Evolutionary conservation across 2,329 filamentous ascomycete species (phyloP).

Genomic region (Helotiales sp.): DNA sequence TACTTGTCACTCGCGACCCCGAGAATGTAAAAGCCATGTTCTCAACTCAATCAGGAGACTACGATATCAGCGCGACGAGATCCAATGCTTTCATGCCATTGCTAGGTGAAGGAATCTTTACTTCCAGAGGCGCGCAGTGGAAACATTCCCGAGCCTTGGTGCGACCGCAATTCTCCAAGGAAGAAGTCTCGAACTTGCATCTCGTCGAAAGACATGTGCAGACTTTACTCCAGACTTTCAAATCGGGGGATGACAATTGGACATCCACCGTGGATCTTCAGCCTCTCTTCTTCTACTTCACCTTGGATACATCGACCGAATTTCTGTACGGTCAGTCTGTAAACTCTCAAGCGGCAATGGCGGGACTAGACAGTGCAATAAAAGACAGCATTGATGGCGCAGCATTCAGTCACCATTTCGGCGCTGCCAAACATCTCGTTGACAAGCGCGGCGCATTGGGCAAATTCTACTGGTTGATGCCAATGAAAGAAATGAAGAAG

Average conservation of each 20-base stretch:
- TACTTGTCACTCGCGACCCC: constrained; percentile 46
- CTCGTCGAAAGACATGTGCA: constrained; percentile 51
- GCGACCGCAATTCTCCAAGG: constrained; percentile 49
- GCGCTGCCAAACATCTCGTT: constrained; percentile 42
- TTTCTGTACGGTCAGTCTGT: constrained; percentile 62
- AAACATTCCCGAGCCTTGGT: constrained; percentile 48
- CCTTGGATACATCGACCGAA: constrained; percentile 68
- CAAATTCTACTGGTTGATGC: constrained; percentile 52
- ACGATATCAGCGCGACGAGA: constrained; percentile 45
- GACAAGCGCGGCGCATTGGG: constrained; percentile 48
- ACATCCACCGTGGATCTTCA: constrained; percentile 61
- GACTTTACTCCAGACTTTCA: constrained; percentile 23
- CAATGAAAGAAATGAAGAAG: constrained; percentile 41
- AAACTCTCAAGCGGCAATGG: constrained; percentile 36
- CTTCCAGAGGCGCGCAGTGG: constrained; percentile 32
- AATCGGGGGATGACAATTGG: constrained; percentile 29
- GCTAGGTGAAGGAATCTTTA: constrained; percentile 37
- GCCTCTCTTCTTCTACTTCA: constrained; percentile 67
- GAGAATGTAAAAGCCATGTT: constrained; percentile 44
- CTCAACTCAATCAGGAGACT: constrained; percentile 40
- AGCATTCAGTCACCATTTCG: constrained; percentile 29
- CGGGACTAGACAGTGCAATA: constrained; percentile 17
- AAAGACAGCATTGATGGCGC: constrained; percentile 29
- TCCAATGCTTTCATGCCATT: constrained; percentile 42
- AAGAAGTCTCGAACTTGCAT: constrained; percentile 51